phyloP scores from a whole-genome alignment of 2,329 filamentous ascomycete species.

The Xylariaceae sp. region DNA sequence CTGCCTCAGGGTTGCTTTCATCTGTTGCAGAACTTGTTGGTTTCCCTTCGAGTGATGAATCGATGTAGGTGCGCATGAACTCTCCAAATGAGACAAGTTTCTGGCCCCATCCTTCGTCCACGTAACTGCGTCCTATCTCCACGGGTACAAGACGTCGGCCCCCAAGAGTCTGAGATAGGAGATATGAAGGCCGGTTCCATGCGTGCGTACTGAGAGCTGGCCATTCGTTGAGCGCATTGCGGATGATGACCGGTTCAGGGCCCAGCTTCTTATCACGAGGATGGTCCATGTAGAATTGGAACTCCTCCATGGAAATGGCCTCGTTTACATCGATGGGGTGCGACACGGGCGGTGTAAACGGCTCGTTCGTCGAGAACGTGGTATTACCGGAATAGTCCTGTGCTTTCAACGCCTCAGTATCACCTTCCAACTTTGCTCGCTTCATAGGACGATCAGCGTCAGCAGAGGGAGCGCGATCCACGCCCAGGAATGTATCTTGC shows the following conservation, averaged over 20 bases:
- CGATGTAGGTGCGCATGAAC: conserved; percentile 62
- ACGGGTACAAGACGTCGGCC: conserved; percentile 79
- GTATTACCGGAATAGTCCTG: neutral
- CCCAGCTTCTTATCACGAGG: conserved; percentile 34
- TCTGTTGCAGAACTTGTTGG: too few relatives aligned
- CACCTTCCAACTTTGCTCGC: conserved; percentile 14
- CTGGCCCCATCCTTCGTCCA: conserved; percentile 79
- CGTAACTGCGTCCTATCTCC: conserved; percentile 82
- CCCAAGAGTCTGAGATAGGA: conserved; percentile 66
- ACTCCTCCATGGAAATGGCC: conserved; percentile 50
- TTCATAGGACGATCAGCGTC: conserved; percentile 15
- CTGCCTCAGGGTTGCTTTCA: neutral
- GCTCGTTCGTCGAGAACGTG: conserved; percentile 34
- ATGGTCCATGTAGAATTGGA: conserved; percentile 56
- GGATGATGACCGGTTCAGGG: conserved; percentile 64
- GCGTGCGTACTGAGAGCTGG: conserved; percentile 62
- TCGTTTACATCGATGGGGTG: conserved; percentile 39
- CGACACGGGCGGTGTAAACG: conserved; percentile 40
- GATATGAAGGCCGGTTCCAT: conserved; percentile 71
- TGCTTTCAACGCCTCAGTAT: neutral
- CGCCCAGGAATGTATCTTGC: neutral
- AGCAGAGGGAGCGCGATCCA: neutral
- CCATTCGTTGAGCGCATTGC: conserved; percentile 62
- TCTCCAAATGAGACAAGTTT: conserved; percentile 67
- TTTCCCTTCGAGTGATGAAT: conserved; percentile 22